Base-by-base conservation (phyloP, 2,329 filamentous ascomycete species). In the Fusarium brevicatenulatum region DNA sequence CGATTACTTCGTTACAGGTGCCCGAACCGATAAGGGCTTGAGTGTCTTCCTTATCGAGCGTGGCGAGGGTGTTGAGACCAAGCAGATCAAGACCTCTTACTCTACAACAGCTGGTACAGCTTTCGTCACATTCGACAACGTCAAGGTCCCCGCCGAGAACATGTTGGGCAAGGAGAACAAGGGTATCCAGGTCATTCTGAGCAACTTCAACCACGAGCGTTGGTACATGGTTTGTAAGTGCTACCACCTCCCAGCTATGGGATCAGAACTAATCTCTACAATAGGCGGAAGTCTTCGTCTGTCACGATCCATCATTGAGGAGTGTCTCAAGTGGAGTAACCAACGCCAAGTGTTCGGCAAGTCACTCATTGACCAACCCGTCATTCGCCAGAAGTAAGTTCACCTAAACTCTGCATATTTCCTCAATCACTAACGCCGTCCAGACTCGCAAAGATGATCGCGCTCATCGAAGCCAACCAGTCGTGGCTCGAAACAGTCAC, bases 201-300 rank as follows among this genome's bases (percentile, higher is more conserved):
- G 89, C 83, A 97, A 97, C 84, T 97, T 97, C 85, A 96, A 96
- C 86, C 93, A 96, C 83, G 93, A 95, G 84, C 88, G 93, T 37
- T 94, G 92, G 87, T 91, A 88, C 83, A 94, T 95, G 92, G 85
- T 86, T 63, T 91, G 89, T 85, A 83, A 81, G 85, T 83, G 25
- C 37, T 32, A 9, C 8, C 54, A 18, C 8, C 25, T 32, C 25
- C 7, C 56, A n/a, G 19, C 34, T 52, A 19, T 15, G 7, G 7
- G 44, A n/a, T 21, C 23, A 52, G 19, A 59, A 16, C 65, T 74
- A 44, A 77, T 43, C 11, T 40, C 28, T 8, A 23, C 10, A 44
- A 73, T 72, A 83, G 84, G 85, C 74, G 90, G 84, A 56, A 89
- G 91, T 7, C 86, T 91, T 67, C 90, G 92, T 56, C 86, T 88